Conservation (phyloP, 1,284 basidiomycete genomes). For the Pseudozyma hubeiensis region DNA sequence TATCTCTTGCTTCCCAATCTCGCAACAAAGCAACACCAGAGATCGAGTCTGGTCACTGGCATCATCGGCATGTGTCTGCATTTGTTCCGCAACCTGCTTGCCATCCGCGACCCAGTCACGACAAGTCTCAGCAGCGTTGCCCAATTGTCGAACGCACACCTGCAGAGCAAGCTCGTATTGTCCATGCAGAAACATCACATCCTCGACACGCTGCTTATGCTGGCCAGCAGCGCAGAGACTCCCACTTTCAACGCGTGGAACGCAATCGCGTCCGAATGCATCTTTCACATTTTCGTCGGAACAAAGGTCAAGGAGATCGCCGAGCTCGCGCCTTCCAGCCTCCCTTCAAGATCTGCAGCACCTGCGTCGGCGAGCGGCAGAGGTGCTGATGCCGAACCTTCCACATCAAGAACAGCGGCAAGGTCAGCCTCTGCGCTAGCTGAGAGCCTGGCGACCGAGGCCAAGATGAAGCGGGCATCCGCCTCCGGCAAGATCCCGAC, state of each 20-base stretch:
- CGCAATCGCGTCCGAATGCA: constrained; percentile 61
- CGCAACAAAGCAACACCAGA: constrained; percentile 55
- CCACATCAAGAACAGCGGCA: constrained; percentile 5
- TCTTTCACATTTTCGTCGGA: constrained; percentile 65
- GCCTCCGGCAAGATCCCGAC: constrained; percentile 28
- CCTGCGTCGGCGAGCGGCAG: background rate
- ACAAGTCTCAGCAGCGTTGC: constrained; percentile 56
- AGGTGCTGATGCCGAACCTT: background rate
- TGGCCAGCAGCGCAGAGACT: constrained; percentile 63
- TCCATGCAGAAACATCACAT: constrained; percentile 58
- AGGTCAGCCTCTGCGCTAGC: constrained; percentile 32
- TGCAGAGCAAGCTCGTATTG: constrained; percentile 62
- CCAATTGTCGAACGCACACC: constrained; percentile 53
- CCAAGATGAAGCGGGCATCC: constrained; percentile 44
- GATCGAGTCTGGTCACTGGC: constrained; percentile 61
- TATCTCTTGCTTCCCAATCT: constrained; percentile 63
- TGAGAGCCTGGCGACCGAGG: constrained; percentile 54
- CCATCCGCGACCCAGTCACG: constrained; percentile 62
- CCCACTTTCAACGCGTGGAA: constrained; percentile 62
- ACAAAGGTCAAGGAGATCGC: constrained; percentile 44
- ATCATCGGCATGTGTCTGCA: constrained; percentile 67
- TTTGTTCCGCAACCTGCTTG: constrained; percentile 67
- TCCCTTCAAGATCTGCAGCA: background rate
- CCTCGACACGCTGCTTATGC: constrained; percentile 64
- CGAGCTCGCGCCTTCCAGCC: constrained; percentile 9